Base-by-base conservation (phyloP, 2,329 filamentous ascomycete genomes). In the Geosmithia flava region DNA sequence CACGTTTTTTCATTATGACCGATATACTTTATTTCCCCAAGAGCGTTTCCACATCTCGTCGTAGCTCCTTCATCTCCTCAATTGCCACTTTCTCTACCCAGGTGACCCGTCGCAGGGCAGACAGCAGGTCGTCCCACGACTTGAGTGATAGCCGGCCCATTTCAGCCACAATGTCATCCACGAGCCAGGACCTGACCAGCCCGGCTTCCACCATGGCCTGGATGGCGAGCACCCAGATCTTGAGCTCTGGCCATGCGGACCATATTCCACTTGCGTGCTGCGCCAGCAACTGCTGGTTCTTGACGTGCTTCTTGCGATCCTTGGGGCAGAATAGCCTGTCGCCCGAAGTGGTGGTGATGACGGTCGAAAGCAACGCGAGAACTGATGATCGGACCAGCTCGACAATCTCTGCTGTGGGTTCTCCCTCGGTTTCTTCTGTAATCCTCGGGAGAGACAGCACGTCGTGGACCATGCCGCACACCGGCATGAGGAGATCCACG, bases 151-250 rank as follows among this genome's bases (percentile, higher is more conserved):
- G 23, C 10, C 7, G 3, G 16, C 16, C 13, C 44, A 45, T 45
- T 5, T 3, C 16, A 29, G 17, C 29, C 20, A n/a, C n/a, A n/a
- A n/a, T n/a, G n/a, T 33, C 44, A 10, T 47, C 47, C 16, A 56
- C 3, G 13, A 49, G 50, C 53, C 53, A 55, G 0, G n/a, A 0
- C 19, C 50, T 51, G 2, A 17, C 20, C n/a, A 16, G n/a, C 2
- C 48, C 44, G 11, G 20, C 41, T 7, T 53, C 48, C 20, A 51
- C 46, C 3, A 51, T 47, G 2, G 37, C 15, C 7, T 54, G 53
- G 2, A 55, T 44, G 0, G 50, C 50, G 8, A 57, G 17, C 2
- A 52, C 47, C 54, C 54, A 57, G 3, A 56, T 10, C 41, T 44
- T 48, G 3, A 56, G 5, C 0, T 53, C 33, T 1, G 49, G 46